Evolutionary conservation across 192 early-diverging fungal species (phyloP), one percentile per base, ranked within the genome.

Genomic region (Coemansia sp.): DNA sequence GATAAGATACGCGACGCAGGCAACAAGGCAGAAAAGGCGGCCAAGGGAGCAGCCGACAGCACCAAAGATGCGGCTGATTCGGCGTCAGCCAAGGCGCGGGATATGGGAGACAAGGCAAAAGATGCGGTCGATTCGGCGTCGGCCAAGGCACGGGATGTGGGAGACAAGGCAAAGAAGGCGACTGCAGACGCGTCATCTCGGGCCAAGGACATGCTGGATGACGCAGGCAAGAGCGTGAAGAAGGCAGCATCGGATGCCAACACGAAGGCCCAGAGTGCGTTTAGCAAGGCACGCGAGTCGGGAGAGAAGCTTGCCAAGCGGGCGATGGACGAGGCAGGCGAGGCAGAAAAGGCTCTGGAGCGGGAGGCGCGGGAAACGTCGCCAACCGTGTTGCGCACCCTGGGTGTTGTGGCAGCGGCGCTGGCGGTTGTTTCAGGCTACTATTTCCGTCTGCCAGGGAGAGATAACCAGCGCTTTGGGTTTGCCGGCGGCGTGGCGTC

Each of bases 401-500:
- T 74, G 48, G 77, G 77, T 47, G 59, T 74, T 22, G 63, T 80
- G 57, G 77, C 77, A 14, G 77, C 55, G 5, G 77, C 68, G 19
- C 56, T 80, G 50, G 77, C 77, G 3, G 68, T 57, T 17, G 77
- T 67, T 37, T 67, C 77, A 4, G 71, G 77, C 3, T 74, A 80
- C 61, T 70, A 80, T 31, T 80, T 73, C 64, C 71, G 77, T 8
- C 57, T 80, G 51, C 77, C 77, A n/a, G 77, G 77, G 10, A 65
- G 68, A 38, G 62, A 80, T 10, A 80, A 80, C 71, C 77, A 74
- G 71, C 67, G 65, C 21, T 50, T 80, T 43, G 77, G 71, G 2
- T 74, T 74, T 74, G 71, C 77, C 37, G 71, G 68, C 17, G 77
- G 70, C 37, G 71, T 80, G 2, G 71, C 77, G n/a, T 73, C 77